Conservation (phyloP, 768 basidiomycete species). For the Boletus fagicola region DNA sequence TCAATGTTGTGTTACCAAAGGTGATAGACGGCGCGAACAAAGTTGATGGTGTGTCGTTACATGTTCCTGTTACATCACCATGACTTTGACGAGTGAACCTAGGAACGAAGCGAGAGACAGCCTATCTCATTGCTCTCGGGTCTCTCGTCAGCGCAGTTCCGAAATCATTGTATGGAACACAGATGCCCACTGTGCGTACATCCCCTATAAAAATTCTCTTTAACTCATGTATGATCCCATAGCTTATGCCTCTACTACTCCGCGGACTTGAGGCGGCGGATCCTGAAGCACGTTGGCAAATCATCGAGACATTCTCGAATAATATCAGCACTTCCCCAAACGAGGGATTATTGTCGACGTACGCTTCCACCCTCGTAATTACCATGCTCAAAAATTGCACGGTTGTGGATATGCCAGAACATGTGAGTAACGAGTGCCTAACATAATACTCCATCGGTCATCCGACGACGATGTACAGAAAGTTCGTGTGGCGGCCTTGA, state of each 20-base stretch:
- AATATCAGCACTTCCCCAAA: slow-evolving; percentile 60
- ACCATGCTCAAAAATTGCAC: slow-evolving; percentile 68
- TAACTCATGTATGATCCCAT: not conserved
- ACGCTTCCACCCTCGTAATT: slow-evolving; percentile 68
- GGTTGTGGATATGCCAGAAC: slow-evolving; percentile 48
- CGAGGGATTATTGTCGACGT: slow-evolving; percentile 56
- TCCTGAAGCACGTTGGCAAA: slow-evolving; percentile 67
- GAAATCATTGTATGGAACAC: slow-evolving; percentile 64
- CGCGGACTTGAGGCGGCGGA: slow-evolving; percentile 81
- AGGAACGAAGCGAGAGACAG: slow-evolving; percentile 57
- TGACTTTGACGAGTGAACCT: not conserved
- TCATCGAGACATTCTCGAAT: slow-evolving; percentile 75
- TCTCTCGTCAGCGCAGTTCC: slow-evolving; percentile 80
- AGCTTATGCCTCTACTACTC: slow-evolving; percentile 89
- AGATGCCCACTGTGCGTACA: slow-evolving; percentile 57
- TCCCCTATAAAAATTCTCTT: not conserved
- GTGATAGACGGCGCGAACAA: slow-evolving; percentile 67
- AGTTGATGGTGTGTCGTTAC: slow-evolving; percentile 43
- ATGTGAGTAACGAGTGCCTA: slow-evolving; percentile 41
- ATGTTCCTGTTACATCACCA: not conserved
- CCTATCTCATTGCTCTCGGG: slow-evolving; percentile 81
- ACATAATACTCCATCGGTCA: not conserved
- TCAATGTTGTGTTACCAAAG: slow-evolving; percentile 66
- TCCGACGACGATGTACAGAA: slow-evolving; percentile 43
- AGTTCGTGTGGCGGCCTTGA: slow-evolving; percentile 73